Percentiles rank a stretch among this genome's conserved stretches.
phyloP scores from a whole-genome alignment of 2,329 filamentous ascomycete genomes.

The Verticillium dahliae region DNA sequence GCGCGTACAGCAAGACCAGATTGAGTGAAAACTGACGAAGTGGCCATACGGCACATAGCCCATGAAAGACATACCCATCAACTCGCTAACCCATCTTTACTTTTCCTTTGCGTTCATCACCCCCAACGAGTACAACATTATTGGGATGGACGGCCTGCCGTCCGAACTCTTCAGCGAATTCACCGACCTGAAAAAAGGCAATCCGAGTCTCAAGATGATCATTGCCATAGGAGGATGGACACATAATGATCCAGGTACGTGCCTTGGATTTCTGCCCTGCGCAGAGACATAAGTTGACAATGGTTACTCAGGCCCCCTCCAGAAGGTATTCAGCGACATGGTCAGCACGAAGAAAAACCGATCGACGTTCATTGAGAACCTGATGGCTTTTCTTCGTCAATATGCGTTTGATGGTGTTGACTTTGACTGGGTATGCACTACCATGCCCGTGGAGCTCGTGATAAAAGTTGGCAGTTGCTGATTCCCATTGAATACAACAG shows the following conservation, averaged over 20 bases:
- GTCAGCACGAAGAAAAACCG: slow-evolving; percentile 18
- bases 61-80: not conserved
- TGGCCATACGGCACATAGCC: not conserved
- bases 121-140: not conserved
- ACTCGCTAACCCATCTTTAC: slow-evolving; percentile 22
- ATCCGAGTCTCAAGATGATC: slow-evolving; percentile 23
- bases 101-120: slow-evolving; percentile 23
- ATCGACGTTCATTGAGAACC: slow-evolving; percentile 26
- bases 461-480: not conserved
- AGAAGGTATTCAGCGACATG: slow-evolving; percentile 23
- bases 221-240: slow-evolving; percentile 35
- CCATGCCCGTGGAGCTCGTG: slow-evolving; percentile 14
- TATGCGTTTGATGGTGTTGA: slow-evolving; percentile 39
- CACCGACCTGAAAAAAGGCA: slow-evolving; percentile 20
- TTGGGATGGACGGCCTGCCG: slow-evolving; percentile 2
- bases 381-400: slow-evolving; percentile 29
- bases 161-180: slow-evolving; percentile 18
- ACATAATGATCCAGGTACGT: slow-evolving; percentile 19
- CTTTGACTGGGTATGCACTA: slow-evolving; percentile 31
- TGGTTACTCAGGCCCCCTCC: not conserved
- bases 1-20: no score
- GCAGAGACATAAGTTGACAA: no score
- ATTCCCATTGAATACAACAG: not conserved
- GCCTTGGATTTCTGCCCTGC: no score
- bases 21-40: no score